Base-by-base conservation (phyloP, 2,329 filamentous ascomycete genomes). In the Alternaria arborescens region DNA sequence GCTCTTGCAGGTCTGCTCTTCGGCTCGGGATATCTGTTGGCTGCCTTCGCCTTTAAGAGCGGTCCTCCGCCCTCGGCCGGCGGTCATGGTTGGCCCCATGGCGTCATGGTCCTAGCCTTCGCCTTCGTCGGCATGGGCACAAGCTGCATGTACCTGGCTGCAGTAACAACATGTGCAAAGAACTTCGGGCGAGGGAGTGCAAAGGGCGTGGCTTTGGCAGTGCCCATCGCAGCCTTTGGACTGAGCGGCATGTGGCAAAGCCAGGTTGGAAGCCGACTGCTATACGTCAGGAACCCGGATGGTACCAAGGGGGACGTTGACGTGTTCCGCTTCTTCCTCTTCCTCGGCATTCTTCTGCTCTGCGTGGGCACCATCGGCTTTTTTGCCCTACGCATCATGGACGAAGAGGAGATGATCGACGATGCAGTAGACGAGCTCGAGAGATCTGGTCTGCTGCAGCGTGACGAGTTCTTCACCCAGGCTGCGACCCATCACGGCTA, bases 161-260 rank as follows among this genome's bases (percentile, higher is more conserved):
- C 93, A 2, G 90, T 99, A n/a, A 94, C 94, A 7, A 97, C 94
- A 0, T 97, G 93, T 74, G 95, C 95, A 36, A 99, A 99, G 87
- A 99, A 98, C 81, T 99, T 98, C 80, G 94, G 94, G 50, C 89
- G 91, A 62, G 93, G 93, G 4, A 91, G 90, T 73, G 90, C 96
- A 73, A 91, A 94, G 71, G 95, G 95, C 0, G 82, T 99, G 52
- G 94, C 96, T 61, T 84, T 99, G 56, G 94, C 94, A 1, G 85
- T 92, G 61, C 95, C 95, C 1, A 97, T 98, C 76, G 93, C 95
- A 0, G 90, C 92, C 7, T 97, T 97, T 76, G 95, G 95, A 0
- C 79, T 99, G 58, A 97, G 94, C 74, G 93, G 94, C 48, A 94
- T 99, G 91, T 97, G 95, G 91, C 86, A 95, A 80, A 96, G 93